phyloP scores from a whole-genome alignment of 179 eudicot species.

The Carnegiea gigantea region DNA sequence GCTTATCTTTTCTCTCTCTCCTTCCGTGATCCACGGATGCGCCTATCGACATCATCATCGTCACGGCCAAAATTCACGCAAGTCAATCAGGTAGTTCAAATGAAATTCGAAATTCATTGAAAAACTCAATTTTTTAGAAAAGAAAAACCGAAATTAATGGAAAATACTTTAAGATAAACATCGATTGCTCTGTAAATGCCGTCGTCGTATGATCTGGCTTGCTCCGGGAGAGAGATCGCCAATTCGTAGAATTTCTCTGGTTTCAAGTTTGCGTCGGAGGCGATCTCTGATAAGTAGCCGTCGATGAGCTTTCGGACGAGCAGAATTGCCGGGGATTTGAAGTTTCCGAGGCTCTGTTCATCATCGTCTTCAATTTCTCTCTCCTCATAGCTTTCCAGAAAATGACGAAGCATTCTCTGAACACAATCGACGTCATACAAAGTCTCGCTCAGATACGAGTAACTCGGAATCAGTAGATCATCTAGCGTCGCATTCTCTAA shows the following conservation, averaged over 20 bases:
- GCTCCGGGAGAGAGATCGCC: conserved; percentile 67
- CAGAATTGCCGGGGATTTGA: conserved; percentile 53
- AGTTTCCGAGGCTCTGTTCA: conserved; percentile 27
- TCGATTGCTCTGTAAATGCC: conserved; percentile 92
- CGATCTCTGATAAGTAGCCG: conserved; percentile 88
- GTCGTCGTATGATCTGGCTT: conserved; percentile 72
- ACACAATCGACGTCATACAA: conserved; percentile 85
- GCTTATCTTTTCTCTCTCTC: conserved; percentile 67
- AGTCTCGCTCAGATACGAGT: conserved; percentile 84
- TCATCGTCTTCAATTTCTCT: conserved; percentile 38
- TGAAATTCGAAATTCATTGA: not conserved
- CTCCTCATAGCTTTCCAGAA: conserved; percentile 45
- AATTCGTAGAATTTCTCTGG: conserved; percentile 59
- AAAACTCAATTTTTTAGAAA: not conserved
- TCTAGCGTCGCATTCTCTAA: conserved; percentile 76
- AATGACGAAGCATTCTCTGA: conserved; percentile 65
- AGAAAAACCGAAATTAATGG: not conserved
- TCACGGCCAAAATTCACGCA: not conserved
- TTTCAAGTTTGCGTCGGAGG: conserved; percentile 79
- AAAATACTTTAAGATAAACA: conserved; percentile 79
- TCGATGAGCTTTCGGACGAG: conserved; percentile 82
- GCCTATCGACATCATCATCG: conserved; percentile 41
- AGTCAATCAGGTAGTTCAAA: not conserved
- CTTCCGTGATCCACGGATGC: conserved; percentile 74
- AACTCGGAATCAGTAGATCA: conserved; percentile 87